phyloP scores from a whole-genome alignment of 768 basidiomycete species.

The Pholiota conissans region DNA sequence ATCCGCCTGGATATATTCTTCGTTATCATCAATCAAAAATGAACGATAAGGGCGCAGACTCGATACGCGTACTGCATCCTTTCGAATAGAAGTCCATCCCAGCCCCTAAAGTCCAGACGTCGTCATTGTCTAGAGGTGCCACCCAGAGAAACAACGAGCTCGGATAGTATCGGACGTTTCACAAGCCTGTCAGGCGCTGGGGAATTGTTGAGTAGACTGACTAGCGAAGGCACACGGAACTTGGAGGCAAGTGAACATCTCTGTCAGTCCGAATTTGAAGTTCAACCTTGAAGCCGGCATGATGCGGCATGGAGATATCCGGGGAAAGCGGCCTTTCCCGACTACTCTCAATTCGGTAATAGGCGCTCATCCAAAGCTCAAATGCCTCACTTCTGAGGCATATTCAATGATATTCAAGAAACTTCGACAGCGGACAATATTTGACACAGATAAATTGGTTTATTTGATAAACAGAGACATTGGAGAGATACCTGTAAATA shows the following conservation, averaged over 20 bases:
- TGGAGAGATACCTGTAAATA: too few species aligned
- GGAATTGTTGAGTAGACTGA: not conserved
- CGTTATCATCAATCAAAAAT: not conserved
- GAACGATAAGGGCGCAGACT: not conserved
- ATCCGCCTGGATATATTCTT: not conserved
- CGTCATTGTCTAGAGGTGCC: not conserved
- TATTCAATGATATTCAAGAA: too few species aligned
- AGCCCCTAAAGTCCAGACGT: not conserved
- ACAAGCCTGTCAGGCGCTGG: not conserved
- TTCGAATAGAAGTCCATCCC: not conserved
- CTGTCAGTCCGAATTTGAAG: not conserved
- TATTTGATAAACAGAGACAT: too few species aligned
- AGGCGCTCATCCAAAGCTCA: too few species aligned
- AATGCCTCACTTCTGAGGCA: too few species aligned
- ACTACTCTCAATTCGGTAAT: not conserved
- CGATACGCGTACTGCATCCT: not conserved
- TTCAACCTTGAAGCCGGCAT: not conserved
- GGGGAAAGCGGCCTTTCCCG: not conserved
- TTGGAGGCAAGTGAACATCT: not conserved
- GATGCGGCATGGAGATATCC: not conserved
- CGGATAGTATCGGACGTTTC: not conserved
- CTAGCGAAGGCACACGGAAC: not conserved
- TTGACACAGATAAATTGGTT: too few species aligned
- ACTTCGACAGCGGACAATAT: too few species aligned
- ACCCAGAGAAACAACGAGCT: not conserved